These are phyloP conservation scores for Hyphopichia khmerensis DNA, from an alignment of 1,139 yeast species.

Conservation along the genomic window DNA sequence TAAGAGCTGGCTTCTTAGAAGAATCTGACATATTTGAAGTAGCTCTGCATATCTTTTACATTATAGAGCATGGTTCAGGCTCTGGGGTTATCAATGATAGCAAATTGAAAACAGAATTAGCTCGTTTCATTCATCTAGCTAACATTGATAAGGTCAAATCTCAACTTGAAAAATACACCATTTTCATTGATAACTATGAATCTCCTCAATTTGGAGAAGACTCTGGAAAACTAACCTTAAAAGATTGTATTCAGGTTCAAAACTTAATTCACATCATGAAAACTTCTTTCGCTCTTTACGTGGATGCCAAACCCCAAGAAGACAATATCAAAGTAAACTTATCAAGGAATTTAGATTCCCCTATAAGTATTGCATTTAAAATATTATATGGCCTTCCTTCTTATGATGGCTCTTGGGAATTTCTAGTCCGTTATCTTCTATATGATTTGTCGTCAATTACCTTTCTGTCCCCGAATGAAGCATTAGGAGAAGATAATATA, in stretches of 20 bases:
- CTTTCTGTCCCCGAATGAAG: slow-evolving; percentile 14
- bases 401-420: slow-evolving; percentile 29
- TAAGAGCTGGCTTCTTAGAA: slow-evolving; percentile 61
- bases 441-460: slow-evolving; percentile 41
- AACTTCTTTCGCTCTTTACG: slow-evolving; percentile 3
- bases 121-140: slow-evolving; percentile 26
- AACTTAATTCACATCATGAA: slow-evolving; percentile 24
- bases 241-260: slow-evolving; percentile 36
- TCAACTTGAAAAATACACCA: slow-evolving; percentile 20
- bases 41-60: slow-evolving; percentile 42
- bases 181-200: slow-evolving; percentile 20
- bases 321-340: not conserved
- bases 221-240: slow-evolving; percentile 25
- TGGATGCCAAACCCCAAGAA: not conserved
- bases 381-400: slow-evolving; percentile 17
- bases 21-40: slow-evolving; percentile 48
- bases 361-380: slow-evolving; percentile 12
- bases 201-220: slow-evolving; percentile 18
- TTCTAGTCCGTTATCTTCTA: slow-evolving; percentile 36
- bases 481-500: slow-evolving; percentile 11
- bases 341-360: not conserved
- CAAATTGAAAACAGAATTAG: slow-evolving; percentile 32
- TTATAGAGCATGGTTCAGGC: slow-evolving; percentile 24
- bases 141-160: slow-evolving; percentile 15
- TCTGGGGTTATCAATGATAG: slow-evolving; percentile 22